Percentiles rank a stretch among this genome's conserved stretches.
These are phyloP conservation scores for Gracilaria domingensis DNA, from an alignment of 23 red algal species.

Conservation along the genomic window DNA sequence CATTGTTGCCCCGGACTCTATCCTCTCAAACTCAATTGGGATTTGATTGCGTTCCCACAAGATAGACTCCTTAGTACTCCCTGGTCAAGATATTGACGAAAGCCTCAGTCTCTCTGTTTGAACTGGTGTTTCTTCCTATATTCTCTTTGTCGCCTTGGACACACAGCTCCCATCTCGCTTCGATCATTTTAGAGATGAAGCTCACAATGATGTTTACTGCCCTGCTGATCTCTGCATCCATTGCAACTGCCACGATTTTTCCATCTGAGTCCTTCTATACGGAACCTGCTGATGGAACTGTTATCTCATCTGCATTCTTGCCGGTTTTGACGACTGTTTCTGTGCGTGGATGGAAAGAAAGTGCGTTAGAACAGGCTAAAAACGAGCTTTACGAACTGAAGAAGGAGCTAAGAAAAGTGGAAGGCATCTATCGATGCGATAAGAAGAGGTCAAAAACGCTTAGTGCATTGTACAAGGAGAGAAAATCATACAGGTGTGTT, in stretches of 20 bases:
- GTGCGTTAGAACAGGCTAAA: neutral
- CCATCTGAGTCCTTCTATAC: neutral
- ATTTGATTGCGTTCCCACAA: no score
- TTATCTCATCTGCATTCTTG: neutral
- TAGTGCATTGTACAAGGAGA: neutral
- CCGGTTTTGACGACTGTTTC: neutral
- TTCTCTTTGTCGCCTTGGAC: no score
- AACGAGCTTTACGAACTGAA: neutral
- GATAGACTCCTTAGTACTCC: no score
- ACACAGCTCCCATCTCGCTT: no score
- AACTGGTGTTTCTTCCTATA: no score
- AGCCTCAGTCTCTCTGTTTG: no score
- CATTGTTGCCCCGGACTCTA: no score
- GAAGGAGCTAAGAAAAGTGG: neutral
- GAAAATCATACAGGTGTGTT: neutral
- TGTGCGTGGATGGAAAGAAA: neutral
- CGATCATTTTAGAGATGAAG: neutral
- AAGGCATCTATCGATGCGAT: neutral
- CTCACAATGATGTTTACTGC: neutral
- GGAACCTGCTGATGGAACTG: neutral
- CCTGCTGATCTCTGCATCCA: slow-evolving; percentile 2
- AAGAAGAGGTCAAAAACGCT: neutral
- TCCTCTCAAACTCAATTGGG: no score
- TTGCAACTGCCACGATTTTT: neutral
- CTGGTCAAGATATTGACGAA: no score